Base-by-base conservation (phyloP, 2,329 filamentous ascomycete genomes). In the Albophoma yamanashiensis region DNA sequence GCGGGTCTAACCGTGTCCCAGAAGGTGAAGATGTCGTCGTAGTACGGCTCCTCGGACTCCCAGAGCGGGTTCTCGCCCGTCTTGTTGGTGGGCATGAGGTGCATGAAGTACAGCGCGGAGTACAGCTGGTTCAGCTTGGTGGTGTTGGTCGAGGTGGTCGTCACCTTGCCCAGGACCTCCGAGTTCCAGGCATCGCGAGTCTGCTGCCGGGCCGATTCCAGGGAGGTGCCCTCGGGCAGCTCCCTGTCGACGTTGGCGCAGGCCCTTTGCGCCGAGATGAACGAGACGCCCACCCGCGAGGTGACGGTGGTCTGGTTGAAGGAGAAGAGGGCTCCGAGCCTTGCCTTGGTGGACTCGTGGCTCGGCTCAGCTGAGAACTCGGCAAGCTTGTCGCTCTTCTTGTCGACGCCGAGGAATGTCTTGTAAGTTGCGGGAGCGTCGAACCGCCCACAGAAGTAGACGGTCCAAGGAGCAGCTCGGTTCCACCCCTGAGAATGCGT, bases 21-120 rank as follows among this genome's bases (percentile, higher is more conserved):
- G 27, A 87, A 79, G 0, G 87, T 89, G 67, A 88, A 89, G 20
- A 87, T 82, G 61, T 90, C 87, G 61, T 88, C 84, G 66, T 88
- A 90, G 66, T 88, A 89, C 1, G 87, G 87, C 69, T 90, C 87
- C 0, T 68, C 65, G 1, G 83, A 86, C 1, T 74, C 68, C 87
- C 87, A 90, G 0, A 78, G 71, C 0, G 87, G 86, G 62, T 89
- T 91, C 68, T 90, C 88, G 0, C 85, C 86, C 0, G 86, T 89
- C 62, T 85, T 83, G 67, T 90, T 88, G 0, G 85, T 86, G 0
- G 87, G 87, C 42, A 89, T 80, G 14, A 89, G 70, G 61, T 85
- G 82, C 82, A 88, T 87, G 64, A 87, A 86, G 67, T 89, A 90
- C 40, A 91, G 69, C 0, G 84, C 85, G 0, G 83, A 83, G 72